Conservation (phyloP, 2,329 filamentous ascomycete genomes). For the Chrysoporthe austroafricana region DNA sequence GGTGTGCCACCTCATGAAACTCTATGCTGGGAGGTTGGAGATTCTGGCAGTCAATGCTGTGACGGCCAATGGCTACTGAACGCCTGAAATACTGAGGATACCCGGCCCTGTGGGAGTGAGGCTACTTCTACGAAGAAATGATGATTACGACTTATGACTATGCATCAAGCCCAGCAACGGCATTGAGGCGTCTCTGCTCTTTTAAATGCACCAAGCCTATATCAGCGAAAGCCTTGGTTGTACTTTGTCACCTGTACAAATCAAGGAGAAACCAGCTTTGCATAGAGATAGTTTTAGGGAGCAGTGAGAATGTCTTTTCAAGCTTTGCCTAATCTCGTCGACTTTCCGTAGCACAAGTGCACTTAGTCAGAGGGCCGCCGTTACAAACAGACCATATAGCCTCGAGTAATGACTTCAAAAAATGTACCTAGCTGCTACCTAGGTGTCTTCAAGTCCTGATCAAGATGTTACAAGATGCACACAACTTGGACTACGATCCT, state of each 20-base stretch:
- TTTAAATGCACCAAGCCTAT: not conserved
- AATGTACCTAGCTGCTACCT: too few relatives aligned
- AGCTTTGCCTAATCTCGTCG: not conserved
- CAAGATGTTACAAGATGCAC: too few relatives aligned
- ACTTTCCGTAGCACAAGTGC: not conserved
- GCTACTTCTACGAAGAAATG: not conserved
- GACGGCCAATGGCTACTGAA: slow-evolving; percentile 45
- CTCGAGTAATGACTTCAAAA: too few relatives aligned
- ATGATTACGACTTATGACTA: slow-evolving; percentile 5
- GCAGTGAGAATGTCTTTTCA: not conserved
- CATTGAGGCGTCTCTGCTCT: not conserved
- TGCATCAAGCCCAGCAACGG: slow-evolving; percentile 5
- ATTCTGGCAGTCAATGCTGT: slow-evolving; percentile 71
- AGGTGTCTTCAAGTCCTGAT: too few relatives aligned
- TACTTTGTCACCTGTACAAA: not conserved
- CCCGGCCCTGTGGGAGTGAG: not conserved
- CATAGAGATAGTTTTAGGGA: not conserved
- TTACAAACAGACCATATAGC: too few relatives aligned
- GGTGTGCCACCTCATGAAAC: slow-evolving; percentile 76
- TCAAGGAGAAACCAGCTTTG: not conserved
- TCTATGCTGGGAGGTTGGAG: slow-evolving; percentile 76
- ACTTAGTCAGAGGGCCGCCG: too few relatives aligned
- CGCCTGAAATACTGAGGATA: not conserved
- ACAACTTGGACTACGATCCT: too few relatives aligned
- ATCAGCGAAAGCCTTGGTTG: not conserved